Evolutionary conservation across 257 asterid species (phyloP), one percentile per base, ranked within the genome.

Genomic region (Nicotiana attenuata): DNA sequence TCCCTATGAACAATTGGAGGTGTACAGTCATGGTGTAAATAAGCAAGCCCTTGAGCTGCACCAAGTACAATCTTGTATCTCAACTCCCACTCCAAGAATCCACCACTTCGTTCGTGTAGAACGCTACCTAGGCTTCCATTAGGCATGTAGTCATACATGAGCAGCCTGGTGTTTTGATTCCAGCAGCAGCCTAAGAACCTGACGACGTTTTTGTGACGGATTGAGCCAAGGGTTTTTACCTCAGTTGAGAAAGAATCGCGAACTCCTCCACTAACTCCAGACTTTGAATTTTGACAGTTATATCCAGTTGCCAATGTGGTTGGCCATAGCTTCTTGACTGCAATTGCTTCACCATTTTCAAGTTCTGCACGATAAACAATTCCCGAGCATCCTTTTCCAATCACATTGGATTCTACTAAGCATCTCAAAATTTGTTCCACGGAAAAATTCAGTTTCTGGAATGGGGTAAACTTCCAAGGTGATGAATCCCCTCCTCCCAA

Each of bases 371-470:
- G 88, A 80, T 93, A 93, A 16, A 93, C 98, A 24, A 91, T 76
- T 9, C 98, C 98, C 0, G 98, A 93, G 86, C 98, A 93, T 7
- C 97, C 98, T 81, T 92, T 93, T 11, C 98, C 98, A 0, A 93
- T 93, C 2, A 88, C 90, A 45, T 93, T 93, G 65, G 92, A 82
- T 81, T 93, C 98, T 17, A 91, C 87, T 2, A 93, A 83, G 66
- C 97, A 90, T 57, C 83, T 85, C 8, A 91, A 77, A 16, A 93
- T 87, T 83, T 92, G 89, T 19, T 91, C 91, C 0, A 91, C 87
- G 0, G 93, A 89, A 85, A 93, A 92, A 81, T 81, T 90, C 56
- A 93, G 81, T 84, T 90, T 93, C 88, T 93, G 97, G 80, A 93
- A 92, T 2, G 96, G 98, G 63, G 90, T 91, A 73, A 91, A 91